Percentiles rank a stretch among this genome's conserved stretches.
Conservation (phyloP, 2,329 filamentous ascomycete genomes). For the Metarhizium sp. region DNA sequence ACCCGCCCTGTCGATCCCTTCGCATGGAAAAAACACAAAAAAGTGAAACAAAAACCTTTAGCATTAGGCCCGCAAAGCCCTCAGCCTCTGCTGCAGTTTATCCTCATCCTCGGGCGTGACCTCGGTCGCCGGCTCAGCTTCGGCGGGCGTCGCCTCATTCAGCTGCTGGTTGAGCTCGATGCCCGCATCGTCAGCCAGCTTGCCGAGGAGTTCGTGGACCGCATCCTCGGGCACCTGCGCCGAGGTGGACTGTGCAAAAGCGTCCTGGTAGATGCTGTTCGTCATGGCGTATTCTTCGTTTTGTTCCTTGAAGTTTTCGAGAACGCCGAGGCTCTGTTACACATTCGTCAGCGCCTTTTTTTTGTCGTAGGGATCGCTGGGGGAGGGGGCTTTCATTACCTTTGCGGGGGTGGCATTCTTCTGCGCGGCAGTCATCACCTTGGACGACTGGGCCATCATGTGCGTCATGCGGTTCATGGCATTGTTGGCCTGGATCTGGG, state of each 20-base stretch:
- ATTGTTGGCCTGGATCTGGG: slow-evolving; percentile 56
- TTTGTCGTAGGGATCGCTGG: background rate
- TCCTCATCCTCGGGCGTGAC: slow-evolving; percentile 74
- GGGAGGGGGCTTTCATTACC: slow-evolving; percentile 17
- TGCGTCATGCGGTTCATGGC: slow-evolving; percentile 56
- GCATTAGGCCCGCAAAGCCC: slow-evolving; percentile 40
- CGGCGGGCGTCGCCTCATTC: slow-evolving; percentile 43
- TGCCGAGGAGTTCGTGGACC: slow-evolving; percentile 74
- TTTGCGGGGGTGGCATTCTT: slow-evolving; percentile 50
- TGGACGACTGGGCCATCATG: slow-evolving; percentile 52
- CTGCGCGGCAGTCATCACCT: slow-evolving; percentile 49
- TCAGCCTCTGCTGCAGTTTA: slow-evolving; percentile 53
- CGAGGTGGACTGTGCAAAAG: slow-evolving; percentile 68
- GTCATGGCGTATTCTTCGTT: slow-evolving; percentile 56
- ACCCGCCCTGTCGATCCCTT: background rate
- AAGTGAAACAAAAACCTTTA: no score
- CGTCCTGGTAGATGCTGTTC: slow-evolving; percentile 75
- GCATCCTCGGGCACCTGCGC: slow-evolving; percentile 69
- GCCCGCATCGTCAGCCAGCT: slow-evolving; percentile 81
- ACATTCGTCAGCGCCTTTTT: background rate
- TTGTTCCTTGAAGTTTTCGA: slow-evolving; percentile 52
- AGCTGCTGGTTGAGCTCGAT: slow-evolving; percentile 75
- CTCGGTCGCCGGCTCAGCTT: slow-evolving; percentile 49
- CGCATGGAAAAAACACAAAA: background rate
- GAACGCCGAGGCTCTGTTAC: slow-evolving; percentile 43